Evolutionary conservation across 257 asterid genomes (phyloP).

Genomic region (Capsicum pubescens): DNA sequence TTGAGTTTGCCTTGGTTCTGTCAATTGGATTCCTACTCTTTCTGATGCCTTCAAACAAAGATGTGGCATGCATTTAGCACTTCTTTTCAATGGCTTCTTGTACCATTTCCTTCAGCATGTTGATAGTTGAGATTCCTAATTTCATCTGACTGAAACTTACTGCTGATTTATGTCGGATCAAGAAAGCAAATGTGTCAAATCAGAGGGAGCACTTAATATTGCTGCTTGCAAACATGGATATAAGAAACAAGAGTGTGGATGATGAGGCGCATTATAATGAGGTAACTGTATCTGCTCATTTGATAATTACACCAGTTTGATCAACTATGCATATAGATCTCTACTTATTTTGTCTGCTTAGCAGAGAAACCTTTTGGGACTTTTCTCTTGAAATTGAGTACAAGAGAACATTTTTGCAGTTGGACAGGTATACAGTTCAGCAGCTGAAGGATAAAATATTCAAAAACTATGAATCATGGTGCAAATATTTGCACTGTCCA

Average conservation of each 20-base stretch:
- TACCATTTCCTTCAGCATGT: constrained; percentile 19
- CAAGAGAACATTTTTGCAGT: constrained; percentile 50
- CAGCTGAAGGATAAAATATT: constrained; percentile 70
- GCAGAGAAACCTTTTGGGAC: neutral
- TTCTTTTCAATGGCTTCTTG: neutral
- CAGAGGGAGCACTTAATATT: constrained; percentile 97
- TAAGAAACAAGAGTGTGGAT: constrained; percentile 63
- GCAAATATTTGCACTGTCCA: constrained; percentile 72
- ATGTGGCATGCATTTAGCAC: neutral
- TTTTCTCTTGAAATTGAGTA: constrained; percentile 25
- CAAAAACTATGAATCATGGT: constrained; percentile 91
- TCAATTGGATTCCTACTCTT: neutral
- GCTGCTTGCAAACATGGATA: constrained; percentile 93
- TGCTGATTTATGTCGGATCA: constrained; percentile 45
- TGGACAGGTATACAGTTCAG: constrained; percentile 64
- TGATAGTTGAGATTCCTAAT: constrained; percentile 31
- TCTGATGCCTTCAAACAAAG: neutral
- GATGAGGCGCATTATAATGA: constrained; percentile 43
- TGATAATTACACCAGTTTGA: constrained; percentile 30
- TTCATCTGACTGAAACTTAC: constrained; percentile 38
- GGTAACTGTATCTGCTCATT: constrained; percentile 48
- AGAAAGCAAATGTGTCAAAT: constrained; percentile 98
- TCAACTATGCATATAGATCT: neutral
- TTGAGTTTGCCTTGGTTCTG: constrained; percentile 5
- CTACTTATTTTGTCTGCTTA: constrained; percentile 20